phyloP scores from a whole-genome alignment of 495 filamentous ascomycete genomes.

The Chaetomium cochliodes region DNA sequence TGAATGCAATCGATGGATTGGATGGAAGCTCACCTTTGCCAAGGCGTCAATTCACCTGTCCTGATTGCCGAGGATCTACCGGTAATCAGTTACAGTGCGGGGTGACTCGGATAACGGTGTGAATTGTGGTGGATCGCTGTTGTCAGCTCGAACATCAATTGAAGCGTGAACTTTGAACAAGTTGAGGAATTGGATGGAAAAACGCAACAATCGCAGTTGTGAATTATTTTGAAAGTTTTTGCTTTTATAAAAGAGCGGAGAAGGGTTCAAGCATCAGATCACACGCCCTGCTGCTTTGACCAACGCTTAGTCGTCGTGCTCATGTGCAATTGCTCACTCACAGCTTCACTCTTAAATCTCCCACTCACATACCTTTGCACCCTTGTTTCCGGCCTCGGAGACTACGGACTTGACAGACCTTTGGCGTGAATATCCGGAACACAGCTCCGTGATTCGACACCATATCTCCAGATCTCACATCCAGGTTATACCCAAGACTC shows the following conservation, averaged over 20 bases:
- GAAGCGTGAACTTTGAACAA: background rate
- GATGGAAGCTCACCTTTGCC: constrained; percentile 11
- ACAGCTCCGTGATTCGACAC: background rate
- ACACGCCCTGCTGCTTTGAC: background rate
- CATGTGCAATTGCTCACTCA: background rate
- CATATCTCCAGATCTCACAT: background rate
- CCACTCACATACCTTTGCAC: background rate
- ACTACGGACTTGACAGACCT: too few species aligned
- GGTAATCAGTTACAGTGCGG: constrained; percentile 16
- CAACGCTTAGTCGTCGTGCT: background rate
- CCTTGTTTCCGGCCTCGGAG: too few species aligned
- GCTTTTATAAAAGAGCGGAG: background rate
- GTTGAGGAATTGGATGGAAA: background rate
- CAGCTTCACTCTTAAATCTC: background rate
- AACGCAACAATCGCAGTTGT: background rate
- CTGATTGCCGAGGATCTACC: constrained; percentile 10
- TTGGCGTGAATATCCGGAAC: too few species aligned
- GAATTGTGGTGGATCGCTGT: background rate
- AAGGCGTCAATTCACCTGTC: background rate
- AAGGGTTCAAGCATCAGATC: background rate
- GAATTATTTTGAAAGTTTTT: background rate
- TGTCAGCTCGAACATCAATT: background rate
- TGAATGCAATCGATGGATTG: background rate
- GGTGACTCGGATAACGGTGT: constrained; percentile 7
- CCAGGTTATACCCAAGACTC: too few species aligned